These are phyloP conservation scores for Ophiocordyceps australis DNA, from an alignment of 2,329 filamentous ascomycete species.

Conservation along the genomic window DNA sequence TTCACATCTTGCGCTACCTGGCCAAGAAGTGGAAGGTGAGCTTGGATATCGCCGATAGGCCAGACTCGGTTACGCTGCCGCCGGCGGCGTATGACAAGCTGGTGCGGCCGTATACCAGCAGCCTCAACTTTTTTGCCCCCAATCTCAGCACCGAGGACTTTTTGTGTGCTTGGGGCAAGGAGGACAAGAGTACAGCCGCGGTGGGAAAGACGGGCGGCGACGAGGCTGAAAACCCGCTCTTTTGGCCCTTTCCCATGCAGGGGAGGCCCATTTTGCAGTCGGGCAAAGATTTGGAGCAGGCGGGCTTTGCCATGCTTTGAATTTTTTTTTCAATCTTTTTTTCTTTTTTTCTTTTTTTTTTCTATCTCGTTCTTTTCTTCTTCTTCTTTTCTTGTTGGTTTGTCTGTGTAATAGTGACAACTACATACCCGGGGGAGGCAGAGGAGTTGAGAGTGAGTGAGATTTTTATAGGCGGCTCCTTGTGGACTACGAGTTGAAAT, in stretches of 20 bases:
- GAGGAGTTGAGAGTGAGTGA: too few species aligned
- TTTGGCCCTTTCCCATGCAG: slow-evolving; percentile 44
- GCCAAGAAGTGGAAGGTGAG: slow-evolving; percentile 40
- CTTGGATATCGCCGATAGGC: slow-evolving; percentile 18
- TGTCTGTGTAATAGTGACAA: too few species aligned
- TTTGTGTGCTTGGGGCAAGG: slow-evolving; percentile 24
- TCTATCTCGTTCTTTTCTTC: too few species aligned
- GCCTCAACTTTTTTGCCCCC: slow-evolving; percentile 38
- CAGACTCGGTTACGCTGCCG: slow-evolving; percentile 5
- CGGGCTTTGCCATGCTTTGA: slow-evolving; percentile 31
- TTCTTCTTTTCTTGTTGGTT: too few species aligned
- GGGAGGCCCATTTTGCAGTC: slow-evolving; percentile 33
- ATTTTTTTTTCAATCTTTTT: too few species aligned
- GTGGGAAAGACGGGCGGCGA: too few species aligned
- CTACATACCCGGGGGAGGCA: too few species aligned
- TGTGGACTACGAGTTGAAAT: too few species aligned
- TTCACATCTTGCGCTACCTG: slow-evolving; percentile 39
- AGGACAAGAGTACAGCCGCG: slow-evolving; percentile 4
- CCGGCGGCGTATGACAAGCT: slow-evolving; percentile 19
- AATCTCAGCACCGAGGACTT: slow-evolving; percentile 29
- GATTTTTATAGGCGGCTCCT: too few species aligned
- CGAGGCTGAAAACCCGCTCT: slow-evolving; percentile 38
- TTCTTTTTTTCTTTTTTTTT: too few species aligned
- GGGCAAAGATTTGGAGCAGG: slow-evolving; percentile 26
- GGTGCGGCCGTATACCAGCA: slow-evolving; percentile 28